These are phyloP conservation scores for Phaeosphaeria sp. DNA, from an alignment of 2,329 filamentous ascomycete species.

Conservation along the genomic window DNA sequence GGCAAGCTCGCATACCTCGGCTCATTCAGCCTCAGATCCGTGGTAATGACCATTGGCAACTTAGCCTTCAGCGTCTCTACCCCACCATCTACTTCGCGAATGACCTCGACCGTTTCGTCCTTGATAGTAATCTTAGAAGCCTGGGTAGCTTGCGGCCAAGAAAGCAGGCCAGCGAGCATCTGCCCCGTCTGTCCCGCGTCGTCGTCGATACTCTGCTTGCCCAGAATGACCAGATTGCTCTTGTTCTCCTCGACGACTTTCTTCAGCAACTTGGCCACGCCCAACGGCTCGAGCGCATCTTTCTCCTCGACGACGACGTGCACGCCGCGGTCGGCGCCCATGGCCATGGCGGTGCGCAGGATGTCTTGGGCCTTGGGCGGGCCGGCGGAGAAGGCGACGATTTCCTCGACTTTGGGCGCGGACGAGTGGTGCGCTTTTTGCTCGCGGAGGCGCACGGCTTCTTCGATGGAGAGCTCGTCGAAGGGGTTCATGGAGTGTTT, in stretches of 20 bases:
- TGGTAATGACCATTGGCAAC: constrained; percentile 93
- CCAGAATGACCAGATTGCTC: constrained; percentile 89
- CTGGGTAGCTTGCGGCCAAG: constrained; percentile 95
- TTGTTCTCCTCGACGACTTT: constrained; percentile 83
- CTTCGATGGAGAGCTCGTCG: constrained; percentile 97
- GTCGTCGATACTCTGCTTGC: constrained; percentile 98
- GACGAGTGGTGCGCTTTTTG: constrained; percentile 60
- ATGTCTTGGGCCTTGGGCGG: constrained; percentile 87
- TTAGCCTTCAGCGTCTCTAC: constrained; percentile 86
- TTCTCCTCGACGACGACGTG: constrained; percentile 68
- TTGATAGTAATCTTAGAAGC: constrained; percentile 83
- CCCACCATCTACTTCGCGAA: constrained; percentile 92
- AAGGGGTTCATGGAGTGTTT: constrained; percentile 99
- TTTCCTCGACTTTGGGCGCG: constrained; percentile 73
- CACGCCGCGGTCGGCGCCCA: constrained; percentile 93
- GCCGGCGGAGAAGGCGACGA: constrained; percentile 86
- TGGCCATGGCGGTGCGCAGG: constrained; percentile 95
- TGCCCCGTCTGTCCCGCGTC: constrained; percentile 95
- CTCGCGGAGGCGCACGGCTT: constrained; percentile 93
- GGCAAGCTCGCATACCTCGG: constrained; percentile 93
- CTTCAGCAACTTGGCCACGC: constrained; percentile 87
- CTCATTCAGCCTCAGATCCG: constrained; percentile 92
- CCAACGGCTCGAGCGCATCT: constrained; percentile 86
- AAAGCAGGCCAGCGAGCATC: constrained; percentile 92
- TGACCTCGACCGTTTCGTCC: constrained; percentile 75